Conservation (phyloP, 805 yeast genomes). For the Diddensiella santjacobensis region DNA sequence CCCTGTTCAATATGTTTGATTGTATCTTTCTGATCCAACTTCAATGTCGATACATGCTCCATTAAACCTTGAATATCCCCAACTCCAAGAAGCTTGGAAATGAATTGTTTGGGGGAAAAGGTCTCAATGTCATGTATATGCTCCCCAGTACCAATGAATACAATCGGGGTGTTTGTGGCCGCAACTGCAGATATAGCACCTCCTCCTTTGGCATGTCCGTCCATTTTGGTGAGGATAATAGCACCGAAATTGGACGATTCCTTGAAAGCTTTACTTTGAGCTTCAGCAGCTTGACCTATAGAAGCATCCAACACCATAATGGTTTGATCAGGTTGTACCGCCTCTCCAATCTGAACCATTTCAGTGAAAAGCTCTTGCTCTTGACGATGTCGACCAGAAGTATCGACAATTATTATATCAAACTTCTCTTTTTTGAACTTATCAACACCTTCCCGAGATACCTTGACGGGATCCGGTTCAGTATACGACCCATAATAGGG, state of each 20-base stretch:
- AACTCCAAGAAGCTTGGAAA: slow-evolving; percentile 89
- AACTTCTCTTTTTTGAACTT: slow-evolving; percentile 88
- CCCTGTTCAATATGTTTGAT: slow-evolving; percentile 94
- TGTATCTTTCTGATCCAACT: slow-evolving; percentile 78
- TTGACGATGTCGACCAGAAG: slow-evolving; percentile 97
- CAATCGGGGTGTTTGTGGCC: slow-evolving; percentile 90
- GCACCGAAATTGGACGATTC: slow-evolving; percentile 93
- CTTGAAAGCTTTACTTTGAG: slow-evolving; percentile 90
- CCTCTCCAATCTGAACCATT: slow-evolving; percentile 88
- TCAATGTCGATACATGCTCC: slow-evolving; percentile 87
- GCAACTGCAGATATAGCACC: slow-evolving; percentile 99
- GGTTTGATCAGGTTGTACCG: slow-evolving; percentile 90
- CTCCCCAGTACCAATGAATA: slow-evolving; percentile 97
- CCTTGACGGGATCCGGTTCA: slow-evolving; percentile 92
- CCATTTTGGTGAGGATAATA: slow-evolving; percentile 91
- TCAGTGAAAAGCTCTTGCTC: slow-evolving; percentile 88
- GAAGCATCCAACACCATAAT: slow-evolving; percentile 97
- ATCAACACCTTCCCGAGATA: slow-evolving; percentile 86
- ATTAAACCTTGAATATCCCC: slow-evolving; percentile 92
- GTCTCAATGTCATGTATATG: slow-evolving; percentile 90
- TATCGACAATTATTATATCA: slow-evolving; percentile 91
- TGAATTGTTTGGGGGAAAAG: slow-evolving; percentile 83
- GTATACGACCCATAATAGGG: slow-evolving; percentile 95
- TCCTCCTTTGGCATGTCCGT: slow-evolving; percentile 99
- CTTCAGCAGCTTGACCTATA: slow-evolving; percentile 97